Evolutionary conservation across 352 stramenopile genomes (phyloP), one percentile per base, ranked within the genome.

Genomic region (Phytophthora palmivora): DNA sequence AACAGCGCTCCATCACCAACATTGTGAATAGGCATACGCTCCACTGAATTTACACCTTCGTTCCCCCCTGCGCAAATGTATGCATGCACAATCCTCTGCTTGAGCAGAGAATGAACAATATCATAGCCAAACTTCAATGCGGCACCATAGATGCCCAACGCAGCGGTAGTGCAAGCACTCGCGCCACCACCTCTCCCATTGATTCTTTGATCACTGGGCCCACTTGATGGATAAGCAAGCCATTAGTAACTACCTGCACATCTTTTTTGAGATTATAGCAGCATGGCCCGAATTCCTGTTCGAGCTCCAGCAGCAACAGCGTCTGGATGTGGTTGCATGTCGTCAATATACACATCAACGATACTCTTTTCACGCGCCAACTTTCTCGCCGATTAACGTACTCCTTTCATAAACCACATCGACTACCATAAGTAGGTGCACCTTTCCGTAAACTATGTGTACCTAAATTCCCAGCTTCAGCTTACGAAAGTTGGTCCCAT

Each of bases 81-180:
- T 12, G 18, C 38, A 30, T 5, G 18, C 15, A 52, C 28, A 52
- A 26, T 41, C 16, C 45, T 3, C 18, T 41, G 45, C 28, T 52
- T 52, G 0, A 52, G 28, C 8, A n/a, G 8, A 30, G 3, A 2
- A 18, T 26, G n/a, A 41, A 52, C 18, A 1, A 52, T 1, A 18
- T 39, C 45, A 19, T 52, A 41, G 11, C 39, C 45, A 52, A 52
- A 18, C 26, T 52, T 30, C 45, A 28, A n/a, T 9, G 24, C 4
- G n/a, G 26, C 28, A 52, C 45, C 3, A 52, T 3, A 19, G 28
- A 18, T 41, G 45, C 30, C 45, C 45, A 53, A 26, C 41, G 30
- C 16, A 42, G 45, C 30, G 18, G 30, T 2, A 53, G 11, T 18
- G 45, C 45, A 0, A 53, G 45, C 3, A 21, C 30, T 18, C 15